Conservation (phyloP, 2,329 filamentous ascomycete genomes). For the Fusarium oxysporum region DNA sequence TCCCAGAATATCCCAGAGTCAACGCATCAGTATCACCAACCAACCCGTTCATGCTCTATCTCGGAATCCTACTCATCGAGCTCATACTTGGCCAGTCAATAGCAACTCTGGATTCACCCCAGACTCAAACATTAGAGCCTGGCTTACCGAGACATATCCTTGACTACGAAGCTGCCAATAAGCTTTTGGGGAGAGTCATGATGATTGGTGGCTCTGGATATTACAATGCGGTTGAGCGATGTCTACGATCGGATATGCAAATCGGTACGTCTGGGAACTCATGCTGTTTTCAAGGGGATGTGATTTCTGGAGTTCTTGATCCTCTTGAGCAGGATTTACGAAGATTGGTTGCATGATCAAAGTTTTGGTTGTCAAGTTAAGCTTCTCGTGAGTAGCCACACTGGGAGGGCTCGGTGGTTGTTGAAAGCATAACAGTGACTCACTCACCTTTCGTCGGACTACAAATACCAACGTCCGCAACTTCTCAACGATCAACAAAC, state of each 20-base stretch:
- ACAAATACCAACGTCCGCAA: no score
- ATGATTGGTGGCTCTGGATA: neutral
- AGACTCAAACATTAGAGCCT: fast-evolving
- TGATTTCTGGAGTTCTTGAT: neutral
- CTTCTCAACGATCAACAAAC: fast-evolving
- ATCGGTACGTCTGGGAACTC: fast-evolving
- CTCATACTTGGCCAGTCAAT: neutral
- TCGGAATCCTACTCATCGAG: neutral
- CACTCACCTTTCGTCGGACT: neutral
- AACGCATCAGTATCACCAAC: neutral
- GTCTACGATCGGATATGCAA: neutral
- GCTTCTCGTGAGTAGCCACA: neutral
- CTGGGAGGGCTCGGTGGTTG: fast-evolving
- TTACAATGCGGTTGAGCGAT: slow-evolving; percentile 3
- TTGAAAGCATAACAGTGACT: neutral
- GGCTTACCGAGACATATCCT: neutral
- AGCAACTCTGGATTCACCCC: fast-evolving
- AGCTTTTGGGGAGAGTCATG: slow-evolving; percentile 1
- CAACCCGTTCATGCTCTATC: neutral
- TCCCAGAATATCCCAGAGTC: neutral
- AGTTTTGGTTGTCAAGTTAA: neutral
- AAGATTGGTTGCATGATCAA: neutral
- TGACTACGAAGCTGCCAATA: neutral
- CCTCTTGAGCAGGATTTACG: neutral
- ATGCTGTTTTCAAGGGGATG: neutral